Evolutionary conservation across 1,139 yeast genomes (phyloP), one percentile per base, ranked within the genome.

Genomic region (Kurtzmaniella quercitrusa): DNA sequence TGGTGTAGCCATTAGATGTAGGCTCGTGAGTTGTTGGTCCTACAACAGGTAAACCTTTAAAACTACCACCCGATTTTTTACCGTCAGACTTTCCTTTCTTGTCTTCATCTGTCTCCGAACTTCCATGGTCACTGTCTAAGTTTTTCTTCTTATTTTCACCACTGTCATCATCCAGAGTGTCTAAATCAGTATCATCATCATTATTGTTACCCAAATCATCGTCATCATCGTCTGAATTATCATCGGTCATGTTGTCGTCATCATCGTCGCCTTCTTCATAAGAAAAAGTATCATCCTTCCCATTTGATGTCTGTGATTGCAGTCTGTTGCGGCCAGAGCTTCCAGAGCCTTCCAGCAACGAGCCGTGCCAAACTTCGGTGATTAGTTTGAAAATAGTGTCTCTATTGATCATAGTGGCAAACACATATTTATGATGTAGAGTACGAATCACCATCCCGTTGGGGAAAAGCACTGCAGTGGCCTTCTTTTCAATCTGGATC

Each of bases 391-490:
- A 85, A 0, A 86, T 75, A 0, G 81, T 50, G 58, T 85, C 95
- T 57, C 95, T 72, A 7, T 82, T 70, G 31, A 85, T 66, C 49
- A 86, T 81, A 0, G 89, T 80, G 0, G 93, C 93, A 70, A 86
- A 85, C 0, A 79, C 73, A 55, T 81, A 82, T 52, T 79, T 82
- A 42, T 83, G 84, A 54, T 85, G 89, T 45, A 85, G 65, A 0
- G 93, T 85, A 47, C 82, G 75, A 29, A 86, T 75, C 33, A 81
- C 78, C 58, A 86, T 80, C 2, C 89, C 90, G 57, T 85, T 85
- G 11, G 90, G 91, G 49, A 85, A 83, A 19, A 85, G 66, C 2
- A 80, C 85, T 0, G 90, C 89, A 0, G 91, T 84, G 4, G 81
- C 75, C 54, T 79, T 81, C 60, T 85, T 85, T 54, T 83, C 90